Evolutionary conservation across 2,329 filamentous ascomycete genomes (phyloP).

Genomic region (Diaporthe sp.): DNA sequence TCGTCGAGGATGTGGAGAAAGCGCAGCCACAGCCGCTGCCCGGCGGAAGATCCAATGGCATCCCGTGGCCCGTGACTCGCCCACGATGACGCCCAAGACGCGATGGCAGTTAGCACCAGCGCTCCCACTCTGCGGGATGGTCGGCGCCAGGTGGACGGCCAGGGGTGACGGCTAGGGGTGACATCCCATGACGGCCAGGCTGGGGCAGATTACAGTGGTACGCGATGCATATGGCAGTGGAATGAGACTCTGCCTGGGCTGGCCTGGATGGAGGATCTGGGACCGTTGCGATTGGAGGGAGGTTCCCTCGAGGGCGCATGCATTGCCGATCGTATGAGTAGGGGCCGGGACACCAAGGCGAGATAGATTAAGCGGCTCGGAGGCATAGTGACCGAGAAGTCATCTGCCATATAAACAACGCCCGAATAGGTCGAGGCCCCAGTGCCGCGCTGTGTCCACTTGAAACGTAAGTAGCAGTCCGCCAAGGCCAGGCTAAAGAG

Average conservation of each 20-base stretch:
- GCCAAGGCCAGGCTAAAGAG: conserved; percentile 25
- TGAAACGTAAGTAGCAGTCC: conserved; percentile 32
- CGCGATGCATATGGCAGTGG: conserved; percentile 13
- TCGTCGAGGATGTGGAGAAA: conserved; percentile 22
- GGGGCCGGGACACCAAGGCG: conserved; percentile 25
- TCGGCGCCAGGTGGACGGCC: neutral
- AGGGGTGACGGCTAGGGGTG: conserved; percentile 18
- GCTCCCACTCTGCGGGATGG: neutral
- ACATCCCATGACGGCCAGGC: conserved; percentile 10
- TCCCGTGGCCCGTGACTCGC: conserved; percentile 7
- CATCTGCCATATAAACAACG: conserved; percentile 37
- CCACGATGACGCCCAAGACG: conserved; percentile 13
- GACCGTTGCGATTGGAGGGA: conserved; percentile 32
- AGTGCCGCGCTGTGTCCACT: conserved; percentile 25
- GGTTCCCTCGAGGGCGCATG: conserved; percentile 5
- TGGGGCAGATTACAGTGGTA: conserved; percentile 33
- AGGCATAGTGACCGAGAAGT: conserved; percentile 36
- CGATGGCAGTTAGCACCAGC: neutral
- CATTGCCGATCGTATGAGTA: conserved; percentile 26
- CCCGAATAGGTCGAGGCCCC: conserved; percentile 29
- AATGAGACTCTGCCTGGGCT: conserved; percentile 23
- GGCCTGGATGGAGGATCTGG: conserved; percentile 1
- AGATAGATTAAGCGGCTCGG: conserved; percentile 39
- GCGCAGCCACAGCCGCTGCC: conserved; percentile 19
- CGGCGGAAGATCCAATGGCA: neutral